Evolutionary conservation across 768 basidiomycete genomes (phyloP), one percentile per base, ranked within the genome.

Genomic region (Phlebiopsis gigantea): DNA sequence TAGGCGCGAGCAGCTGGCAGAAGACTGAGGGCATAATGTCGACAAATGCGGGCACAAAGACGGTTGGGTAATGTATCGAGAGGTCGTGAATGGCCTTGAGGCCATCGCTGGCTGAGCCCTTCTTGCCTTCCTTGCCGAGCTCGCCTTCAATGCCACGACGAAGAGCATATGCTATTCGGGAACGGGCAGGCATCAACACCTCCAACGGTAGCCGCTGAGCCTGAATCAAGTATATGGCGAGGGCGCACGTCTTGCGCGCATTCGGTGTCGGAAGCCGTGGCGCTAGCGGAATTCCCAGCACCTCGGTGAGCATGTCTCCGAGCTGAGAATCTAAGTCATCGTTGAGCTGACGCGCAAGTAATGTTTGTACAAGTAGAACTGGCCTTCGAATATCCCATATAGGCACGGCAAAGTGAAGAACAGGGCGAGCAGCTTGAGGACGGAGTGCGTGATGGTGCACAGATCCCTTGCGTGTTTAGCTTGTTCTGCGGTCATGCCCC

Each of bases 91-190:
- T 77, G 4, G 88, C 89, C 79, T 85, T 89, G 46, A 91, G 76
- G 21, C 87, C 88, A 68, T 93, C 90, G 30, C 79, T 86, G 1
- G 77, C 79, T 4, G 90, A 83, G 0, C 91, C 91, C 64, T 90
- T 92, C 75, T 93, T 93, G 9, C 91, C 91, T 68, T 93, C 91
- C 66, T 89, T 90, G 5, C 91, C 91, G 14, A 93, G 79, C 60
- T 92, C 87, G 6, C 91, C 91, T 54, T 88, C 87, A 57, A 93
- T 79, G 24, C 86, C 91, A 44, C 90, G 83, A 50, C 82, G 78
- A 19, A 93, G 66, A 2, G 88, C 87, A 56, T 81, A 83, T 1
- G 85, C 78, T 30, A 93, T 89, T 24, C 85, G 78, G 62, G 84
- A 80, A 6, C 77, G 79, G 5, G 86, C 81, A 5, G 85, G 85